These are phyloP conservation scores for Zygoascus bituminiphila DNA, from an alignment of 805 yeast species.

Conservation along the genomic window DNA sequence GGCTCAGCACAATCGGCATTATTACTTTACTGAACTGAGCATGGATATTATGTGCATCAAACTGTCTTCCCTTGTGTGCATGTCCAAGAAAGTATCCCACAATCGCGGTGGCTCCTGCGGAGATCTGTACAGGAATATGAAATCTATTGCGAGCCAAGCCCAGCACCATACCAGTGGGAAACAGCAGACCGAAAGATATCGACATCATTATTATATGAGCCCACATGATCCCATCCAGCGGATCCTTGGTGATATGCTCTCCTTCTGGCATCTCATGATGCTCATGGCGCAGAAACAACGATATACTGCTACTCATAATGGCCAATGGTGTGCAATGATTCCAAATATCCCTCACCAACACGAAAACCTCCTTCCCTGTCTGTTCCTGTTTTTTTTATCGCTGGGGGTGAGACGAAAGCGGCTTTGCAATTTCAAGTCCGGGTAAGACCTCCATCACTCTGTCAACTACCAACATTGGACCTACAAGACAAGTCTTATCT, in stretches of 20 bases:
- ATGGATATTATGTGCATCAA: conserved; percentile 28
- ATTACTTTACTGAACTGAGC: conserved; percentile 30
- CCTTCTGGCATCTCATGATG: conserved; percentile 19
- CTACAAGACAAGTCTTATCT: too few species aligned
- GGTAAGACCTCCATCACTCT: neutral
- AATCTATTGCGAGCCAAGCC: conserved; percentile 31
- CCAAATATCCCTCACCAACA: neutral
- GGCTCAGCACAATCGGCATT: conserved; percentile 24
- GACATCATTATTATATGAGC: conserved; percentile 30
- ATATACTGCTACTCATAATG: neutral
- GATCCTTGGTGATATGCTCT: conserved; percentile 15
- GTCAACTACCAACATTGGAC: neutral
- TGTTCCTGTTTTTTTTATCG: too few species aligned
- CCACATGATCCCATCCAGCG: conserved; percentile 19
- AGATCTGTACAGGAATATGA: conserved; percentile 31
- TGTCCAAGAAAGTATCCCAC: conserved; percentile 35
- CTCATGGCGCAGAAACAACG: conserved; percentile 13
- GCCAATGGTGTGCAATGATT: neutral
- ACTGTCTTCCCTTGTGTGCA: conserved; percentile 30
- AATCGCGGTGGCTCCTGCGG: conserved; percentile 29
- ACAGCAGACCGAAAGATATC: conserved; percentile 32
- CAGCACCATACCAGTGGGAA: conserved; percentile 34
- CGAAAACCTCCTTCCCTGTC: too few species aligned
- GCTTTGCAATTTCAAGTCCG: too few species aligned
- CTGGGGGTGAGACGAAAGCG: too few species aligned